Conservation (phyloP, 495 filamentous ascomycete species). For the Lineolata rhizophorae region DNA sequence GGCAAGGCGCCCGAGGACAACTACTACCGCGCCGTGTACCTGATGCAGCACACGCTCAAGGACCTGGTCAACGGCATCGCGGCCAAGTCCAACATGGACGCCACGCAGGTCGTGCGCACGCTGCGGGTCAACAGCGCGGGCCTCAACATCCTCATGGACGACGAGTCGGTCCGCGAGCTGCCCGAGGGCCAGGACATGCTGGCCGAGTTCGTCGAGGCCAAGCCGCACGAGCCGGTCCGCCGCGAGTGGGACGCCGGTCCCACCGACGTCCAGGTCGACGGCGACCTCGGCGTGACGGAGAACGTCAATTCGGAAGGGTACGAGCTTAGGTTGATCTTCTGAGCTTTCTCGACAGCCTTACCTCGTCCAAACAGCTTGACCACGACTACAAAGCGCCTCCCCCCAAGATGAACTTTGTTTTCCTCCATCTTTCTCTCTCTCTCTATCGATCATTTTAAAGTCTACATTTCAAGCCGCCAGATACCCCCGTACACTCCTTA, state of each 20-base stretch:
- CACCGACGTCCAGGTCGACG: constrained; percentile 20
- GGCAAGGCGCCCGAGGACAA: constrained; percentile 30
- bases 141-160: constrained; percentile 68
- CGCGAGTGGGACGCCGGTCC: constrained; percentile 21
- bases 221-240: constrained; percentile 11
- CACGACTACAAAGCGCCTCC: no score
- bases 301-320: constrained; percentile 16
- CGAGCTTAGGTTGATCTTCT: constrained; percentile 21
- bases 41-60: constrained; percentile 47
- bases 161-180: constrained; percentile 72
- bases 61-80: constrained; percentile 53
- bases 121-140: constrained; percentile 50
- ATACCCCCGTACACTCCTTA: no score
- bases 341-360: no score
- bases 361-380: no score
- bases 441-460: no score
- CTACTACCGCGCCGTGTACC: constrained; percentile 71
- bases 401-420: no score
- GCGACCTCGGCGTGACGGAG: constrained; percentile 15
- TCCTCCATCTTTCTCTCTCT: no score
- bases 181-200: constrained; percentile 83
- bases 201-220: constrained; percentile 31
- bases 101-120: constrained; percentile 40
- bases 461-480: no score
- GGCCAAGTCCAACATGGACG: constrained; percentile 57